Conservation (phyloP, 768 basidiomycete species). For the Pleurotus cornucopiae region DNA sequence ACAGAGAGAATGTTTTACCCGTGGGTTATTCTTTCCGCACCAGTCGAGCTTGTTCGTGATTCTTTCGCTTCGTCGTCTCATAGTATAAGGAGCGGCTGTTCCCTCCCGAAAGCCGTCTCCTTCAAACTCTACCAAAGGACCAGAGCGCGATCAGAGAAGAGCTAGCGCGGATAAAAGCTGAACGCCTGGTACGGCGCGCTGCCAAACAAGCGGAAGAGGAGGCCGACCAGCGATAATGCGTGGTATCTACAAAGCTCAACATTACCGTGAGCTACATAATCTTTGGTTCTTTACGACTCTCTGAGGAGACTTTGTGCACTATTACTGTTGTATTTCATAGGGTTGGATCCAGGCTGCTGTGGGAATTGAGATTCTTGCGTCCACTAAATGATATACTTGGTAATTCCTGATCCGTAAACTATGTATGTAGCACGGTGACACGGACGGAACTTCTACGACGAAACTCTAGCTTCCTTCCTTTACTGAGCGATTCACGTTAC, state of each 20-base stretch:
- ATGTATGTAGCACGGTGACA: no score
- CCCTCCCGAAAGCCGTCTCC: constrained; percentile 45
- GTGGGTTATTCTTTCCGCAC: constrained; percentile 28
- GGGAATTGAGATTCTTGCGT: no score
- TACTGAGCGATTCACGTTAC: no score
- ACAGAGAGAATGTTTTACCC: constrained; percentile 70
- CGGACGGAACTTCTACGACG: no score
- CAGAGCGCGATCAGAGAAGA: constrained; percentile 64
- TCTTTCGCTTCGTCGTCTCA: neutral
- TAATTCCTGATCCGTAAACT: no score
- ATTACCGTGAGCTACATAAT: no score
- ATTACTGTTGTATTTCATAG: no score
- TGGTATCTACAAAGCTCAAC: neutral
- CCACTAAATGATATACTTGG: no score
- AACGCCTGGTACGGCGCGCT: constrained; percentile 43
- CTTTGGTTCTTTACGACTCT: no score
- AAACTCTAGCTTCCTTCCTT: no score
- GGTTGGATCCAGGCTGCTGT: no score
- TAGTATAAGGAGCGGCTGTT: constrained; percentile 76
- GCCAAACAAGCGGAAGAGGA: constrained; percentile 35
- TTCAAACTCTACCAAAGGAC: constrained; percentile 61
- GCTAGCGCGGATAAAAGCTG: constrained; percentile 66
- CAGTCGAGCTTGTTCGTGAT: neutral
- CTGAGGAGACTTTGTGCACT: no score
- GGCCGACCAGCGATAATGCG: constrained; percentile 16